Conservation (phyloP, 345 rosid genomes). For the Citrus mangshanensis region DNA sequence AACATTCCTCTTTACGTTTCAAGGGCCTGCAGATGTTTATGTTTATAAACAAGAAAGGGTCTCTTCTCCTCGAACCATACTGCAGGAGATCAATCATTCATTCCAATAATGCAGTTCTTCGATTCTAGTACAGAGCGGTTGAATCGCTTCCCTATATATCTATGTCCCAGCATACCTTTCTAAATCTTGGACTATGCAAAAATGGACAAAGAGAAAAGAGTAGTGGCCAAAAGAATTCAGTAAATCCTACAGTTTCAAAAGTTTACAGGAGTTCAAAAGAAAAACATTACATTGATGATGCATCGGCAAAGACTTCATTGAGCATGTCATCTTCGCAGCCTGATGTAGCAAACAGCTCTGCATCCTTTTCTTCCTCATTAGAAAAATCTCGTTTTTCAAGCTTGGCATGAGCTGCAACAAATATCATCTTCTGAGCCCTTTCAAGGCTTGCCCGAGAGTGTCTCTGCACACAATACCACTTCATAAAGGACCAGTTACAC, state of each 20-base stretch:
- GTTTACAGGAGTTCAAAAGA: constrained; percentile 30
- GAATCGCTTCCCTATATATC: constrained; percentile 11
- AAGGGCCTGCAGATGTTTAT: neutral
- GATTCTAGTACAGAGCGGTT: constrained; percentile 21
- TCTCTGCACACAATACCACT: constrained; percentile 37
- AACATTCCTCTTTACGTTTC: constrained; percentile 6
- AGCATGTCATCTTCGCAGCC: constrained; percentile 46
- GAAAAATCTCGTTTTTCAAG: constrained; percentile 44
- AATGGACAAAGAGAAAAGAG: constrained; percentile 17
- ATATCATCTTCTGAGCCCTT: constrained; percentile 53
- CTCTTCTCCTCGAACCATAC: constrained; percentile 13
- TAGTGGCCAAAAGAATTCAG: constrained; percentile 27
- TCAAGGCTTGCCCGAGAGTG: constrained; percentile 38
- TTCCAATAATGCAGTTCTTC: constrained; percentile 22
- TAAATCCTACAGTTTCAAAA: constrained; percentile 31
- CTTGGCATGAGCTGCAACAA: constrained; percentile 58
- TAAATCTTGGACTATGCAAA: constrained; percentile 26
- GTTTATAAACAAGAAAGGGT: constrained; percentile 11
- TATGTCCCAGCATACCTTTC: constrained; percentile 19
- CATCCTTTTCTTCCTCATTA: constrained; percentile 50
- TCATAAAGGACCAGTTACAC: constrained; percentile 44
- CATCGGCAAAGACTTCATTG: constrained; percentile 38
- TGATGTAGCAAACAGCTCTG: constrained; percentile 33
- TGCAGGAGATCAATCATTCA: constrained; percentile 24
- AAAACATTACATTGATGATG: constrained; percentile 45